Evolutionary conservation across 208 protist species (phyloP).

Genomic region (Acanthamoeba healyi): DNA sequence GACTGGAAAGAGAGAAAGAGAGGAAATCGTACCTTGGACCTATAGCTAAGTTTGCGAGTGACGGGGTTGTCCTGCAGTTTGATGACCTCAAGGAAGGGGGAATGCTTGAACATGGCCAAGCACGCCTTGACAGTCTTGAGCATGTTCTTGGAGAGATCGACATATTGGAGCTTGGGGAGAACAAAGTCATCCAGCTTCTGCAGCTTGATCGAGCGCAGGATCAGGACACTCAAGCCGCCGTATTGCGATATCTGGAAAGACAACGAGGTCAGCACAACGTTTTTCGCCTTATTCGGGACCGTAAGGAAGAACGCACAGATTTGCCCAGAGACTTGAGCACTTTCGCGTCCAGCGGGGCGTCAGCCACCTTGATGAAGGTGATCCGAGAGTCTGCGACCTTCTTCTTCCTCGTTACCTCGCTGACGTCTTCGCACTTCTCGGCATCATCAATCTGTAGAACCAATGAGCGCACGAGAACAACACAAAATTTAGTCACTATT

Average conservation of each 20-base stretch:
- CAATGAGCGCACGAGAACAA: background rate
- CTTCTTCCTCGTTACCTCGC: conserved; percentile 43
- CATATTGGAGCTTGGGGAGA: conserved; percentile 53
- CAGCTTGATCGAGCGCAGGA: conserved; percentile 22
- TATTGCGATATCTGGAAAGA: conserved; percentile 58
- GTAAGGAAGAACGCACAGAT: background rate
- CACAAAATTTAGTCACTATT: background rate
- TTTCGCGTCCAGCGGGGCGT: background rate
- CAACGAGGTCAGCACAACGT: too few relatives aligned
- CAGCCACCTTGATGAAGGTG: conserved; percentile 56
- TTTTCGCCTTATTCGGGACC: background rate
- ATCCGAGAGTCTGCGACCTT: background rate
- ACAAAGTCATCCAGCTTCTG: conserved; percentile 67
- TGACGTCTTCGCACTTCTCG: conserved; percentile 62
- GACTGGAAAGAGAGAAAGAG: too few relatives aligned
- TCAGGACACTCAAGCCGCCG: background rate
- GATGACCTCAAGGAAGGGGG: conserved; percentile 43
- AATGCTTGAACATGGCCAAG: conserved; percentile 56
- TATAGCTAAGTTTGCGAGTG: conserved; percentile 1
- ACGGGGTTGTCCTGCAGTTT: conserved; percentile 58
- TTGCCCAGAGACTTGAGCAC: conserved; percentile 43
- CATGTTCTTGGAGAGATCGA: conserved; percentile 46
- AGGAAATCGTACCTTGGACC: background rate
- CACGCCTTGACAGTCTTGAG: conserved; percentile 48
- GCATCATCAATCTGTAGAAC: conserved; percentile 37